phyloP scores from a whole-genome alignment of 169 alveolate genomes.

The Cyclospora cayetanensis region DNA sequence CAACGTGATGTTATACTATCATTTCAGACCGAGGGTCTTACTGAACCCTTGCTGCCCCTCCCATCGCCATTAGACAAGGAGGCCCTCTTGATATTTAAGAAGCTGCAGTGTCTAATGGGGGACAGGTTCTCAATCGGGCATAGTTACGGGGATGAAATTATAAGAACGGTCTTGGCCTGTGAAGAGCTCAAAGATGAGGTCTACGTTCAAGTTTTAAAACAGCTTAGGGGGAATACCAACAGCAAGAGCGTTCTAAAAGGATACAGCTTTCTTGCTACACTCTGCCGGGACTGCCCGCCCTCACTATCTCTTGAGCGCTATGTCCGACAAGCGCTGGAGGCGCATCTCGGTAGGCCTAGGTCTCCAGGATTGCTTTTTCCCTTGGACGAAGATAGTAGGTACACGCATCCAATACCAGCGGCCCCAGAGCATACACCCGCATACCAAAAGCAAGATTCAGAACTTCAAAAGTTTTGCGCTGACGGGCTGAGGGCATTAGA shows the following conservation, averaged over 20 bases:
- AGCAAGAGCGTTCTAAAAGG: background rate
- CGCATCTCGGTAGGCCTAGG: too few relatives aligned
- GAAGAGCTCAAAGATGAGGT: slow-evolving; percentile 30
- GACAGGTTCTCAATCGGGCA: slow-evolving; percentile 20
- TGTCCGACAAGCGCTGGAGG: background rate
- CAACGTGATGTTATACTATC: slow-evolving; percentile 12
- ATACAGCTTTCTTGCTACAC: background rate
- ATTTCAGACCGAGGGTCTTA: background rate
- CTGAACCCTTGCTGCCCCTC: slow-evolving; percentile 2
- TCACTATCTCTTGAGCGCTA: background rate
- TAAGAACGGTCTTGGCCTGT: background rate
- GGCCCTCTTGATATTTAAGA: background rate
- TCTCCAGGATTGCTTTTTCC: too few relatives aligned
- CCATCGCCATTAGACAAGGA: background rate
- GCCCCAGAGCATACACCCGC: background rate
- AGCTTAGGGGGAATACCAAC: slow-evolving; percentile 11
- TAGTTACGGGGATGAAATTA: background rate
- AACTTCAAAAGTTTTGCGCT: background rate
- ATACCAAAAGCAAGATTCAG: background rate
- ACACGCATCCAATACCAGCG: background rate
- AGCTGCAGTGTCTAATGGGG: slow-evolving; percentile 6
- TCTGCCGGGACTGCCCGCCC: slow-evolving; percentile 41
- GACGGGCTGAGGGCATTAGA: background rate
- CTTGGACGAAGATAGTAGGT: background rate
- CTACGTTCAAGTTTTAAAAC: slow-evolving; percentile 49